phyloP scores from a whole-genome alignment of 2,329 filamentous ascomycete species.

The Hawksworthiomyces lignivorus region DNA sequence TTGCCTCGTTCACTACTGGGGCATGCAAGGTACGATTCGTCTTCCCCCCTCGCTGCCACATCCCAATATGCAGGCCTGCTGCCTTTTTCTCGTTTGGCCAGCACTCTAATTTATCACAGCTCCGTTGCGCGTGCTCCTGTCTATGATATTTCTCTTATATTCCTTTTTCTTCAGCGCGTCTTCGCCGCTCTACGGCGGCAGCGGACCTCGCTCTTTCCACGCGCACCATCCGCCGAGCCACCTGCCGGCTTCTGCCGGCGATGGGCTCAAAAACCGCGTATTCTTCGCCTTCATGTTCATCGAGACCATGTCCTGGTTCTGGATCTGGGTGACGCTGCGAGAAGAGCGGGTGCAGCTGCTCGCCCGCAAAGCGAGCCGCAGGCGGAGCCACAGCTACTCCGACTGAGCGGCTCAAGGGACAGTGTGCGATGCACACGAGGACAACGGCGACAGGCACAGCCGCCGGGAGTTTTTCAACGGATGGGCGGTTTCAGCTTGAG shows the following conservation, averaged over 20 bases:
- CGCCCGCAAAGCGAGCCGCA: conserved; percentile 29
- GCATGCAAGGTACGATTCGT: conserved; percentile 50
- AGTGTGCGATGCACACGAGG: no score
- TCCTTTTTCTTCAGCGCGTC: conserved; percentile 52
- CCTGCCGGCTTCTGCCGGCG: conserved; percentile 41
- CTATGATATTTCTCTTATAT: conserved; percentile 56
- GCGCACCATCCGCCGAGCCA: conserved; percentile 29
- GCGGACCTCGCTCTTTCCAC: conserved; percentile 23
- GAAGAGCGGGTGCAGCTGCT: conserved; percentile 50
- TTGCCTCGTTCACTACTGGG: conserved; percentile 55
- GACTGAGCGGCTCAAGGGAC: no score
- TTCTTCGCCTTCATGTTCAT: conserved; percentile 80
- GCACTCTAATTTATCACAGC: conserved; percentile 26
- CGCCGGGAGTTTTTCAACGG: no score
- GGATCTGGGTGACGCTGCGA: conserved; percentile 64
- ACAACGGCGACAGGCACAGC: no score
- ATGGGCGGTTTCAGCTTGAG: no score
- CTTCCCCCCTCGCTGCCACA: no score
- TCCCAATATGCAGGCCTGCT: no score
- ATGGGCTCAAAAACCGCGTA: conserved; percentile 72
- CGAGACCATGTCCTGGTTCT: conserved; percentile 82
- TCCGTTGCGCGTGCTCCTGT: conserved; percentile 57
- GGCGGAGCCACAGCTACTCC: conserved; percentile 14
- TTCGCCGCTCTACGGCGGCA: conserved; percentile 40
- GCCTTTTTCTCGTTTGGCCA: no score